Evolutionary conservation across 768 basidiomycete species (phyloP).

Genomic region (Pisolithus orientalis): DNA sequence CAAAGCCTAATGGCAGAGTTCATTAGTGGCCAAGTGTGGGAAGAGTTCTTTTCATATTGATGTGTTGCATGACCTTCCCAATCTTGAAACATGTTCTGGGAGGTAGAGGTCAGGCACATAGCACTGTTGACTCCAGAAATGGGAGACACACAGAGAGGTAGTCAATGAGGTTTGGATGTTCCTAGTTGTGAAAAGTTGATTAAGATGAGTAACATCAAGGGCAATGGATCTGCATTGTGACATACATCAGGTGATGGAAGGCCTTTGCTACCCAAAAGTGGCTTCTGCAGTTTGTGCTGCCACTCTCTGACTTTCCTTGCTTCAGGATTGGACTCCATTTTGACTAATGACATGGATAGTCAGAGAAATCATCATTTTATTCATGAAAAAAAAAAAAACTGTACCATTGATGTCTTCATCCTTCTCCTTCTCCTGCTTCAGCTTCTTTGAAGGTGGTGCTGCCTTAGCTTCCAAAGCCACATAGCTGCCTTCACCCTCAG

Average conservation of each 20-base stretch:
- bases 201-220: conserved; percentile 28
- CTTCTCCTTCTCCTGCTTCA: conserved; percentile 55
- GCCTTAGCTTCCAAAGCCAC: conserved; percentile 46
- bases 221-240: conserved; percentile 5
- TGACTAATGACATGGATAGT: conserved; percentile 23
- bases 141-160: too few species aligned
- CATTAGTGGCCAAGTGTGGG: too few species aligned
- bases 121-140: too few species aligned
- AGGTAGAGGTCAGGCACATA: too few species aligned
- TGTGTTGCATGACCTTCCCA: too few species aligned
- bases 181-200: conserved; percentile 70
- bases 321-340: conserved; percentile 50
- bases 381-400: conserved; percentile 14
- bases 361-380: neutral
- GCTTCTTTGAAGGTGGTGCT: conserved; percentile 61
- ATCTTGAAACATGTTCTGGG: too few species aligned
- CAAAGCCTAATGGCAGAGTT: too few species aligned
- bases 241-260: conserved; percentile 61
- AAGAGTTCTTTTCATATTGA: too few species aligned
- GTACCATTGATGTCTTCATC: conserved; percentile 54
- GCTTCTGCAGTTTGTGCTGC: conserved; percentile 89
- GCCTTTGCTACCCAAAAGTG: conserved; percentile 63
- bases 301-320: conserved; percentile 79
- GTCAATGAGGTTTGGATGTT: too few species aligned
- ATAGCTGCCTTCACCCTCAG: conserved; percentile 41